Base-by-base conservation (phyloP, 305 asterid genomes). In the Rubia peregrina region DNA sequence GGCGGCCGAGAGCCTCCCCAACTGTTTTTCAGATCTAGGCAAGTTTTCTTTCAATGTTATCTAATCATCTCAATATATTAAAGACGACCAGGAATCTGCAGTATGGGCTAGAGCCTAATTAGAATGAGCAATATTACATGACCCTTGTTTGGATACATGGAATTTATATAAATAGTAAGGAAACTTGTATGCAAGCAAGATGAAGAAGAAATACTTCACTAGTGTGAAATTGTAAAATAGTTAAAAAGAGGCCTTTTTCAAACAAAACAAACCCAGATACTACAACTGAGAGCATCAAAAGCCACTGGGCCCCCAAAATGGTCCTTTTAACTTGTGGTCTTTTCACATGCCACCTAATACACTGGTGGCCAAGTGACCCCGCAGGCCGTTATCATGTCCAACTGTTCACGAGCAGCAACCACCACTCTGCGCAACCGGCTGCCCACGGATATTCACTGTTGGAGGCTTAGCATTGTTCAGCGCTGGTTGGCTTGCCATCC, bases 401-500 rank as follows among this genome's bases (percentile, higher is more conserved):
- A 36, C 9, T 38, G 48, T 22, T 72, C 80, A 78, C 7, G 77
- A 82, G 77, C 83, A 79, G 78, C 83, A 78, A 24, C 83, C 83
- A 9, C 82, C 62, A 71, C 56, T 79, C 69, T 78, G 85, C 41
- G 74, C 70, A 68, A 82, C 83, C 3, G 83, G 85, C 69, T 79
- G 85, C 59, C 85, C 85, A 9, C 77, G 77, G 11, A 82, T 82
- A 66, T 82, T 82, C 67, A 82, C 85, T 6, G 77, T 79, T 12
- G 83, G 85, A 53, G 81, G 81, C 74, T 69, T 77, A 10, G 73
- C 70, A 44, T 71, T 64, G 64, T 74, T 74, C 76, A 53, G 7
- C 9, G 78, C 73, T 19, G 85, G 85, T 71, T 82, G 85, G 70
- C 72, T 79, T 60, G 85, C 81, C 85, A 81, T 81, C 79, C 82